Base-by-base conservation (phyloP, 2,329 filamentous ascomycete species). In the Aspergillus hortae region DNA sequence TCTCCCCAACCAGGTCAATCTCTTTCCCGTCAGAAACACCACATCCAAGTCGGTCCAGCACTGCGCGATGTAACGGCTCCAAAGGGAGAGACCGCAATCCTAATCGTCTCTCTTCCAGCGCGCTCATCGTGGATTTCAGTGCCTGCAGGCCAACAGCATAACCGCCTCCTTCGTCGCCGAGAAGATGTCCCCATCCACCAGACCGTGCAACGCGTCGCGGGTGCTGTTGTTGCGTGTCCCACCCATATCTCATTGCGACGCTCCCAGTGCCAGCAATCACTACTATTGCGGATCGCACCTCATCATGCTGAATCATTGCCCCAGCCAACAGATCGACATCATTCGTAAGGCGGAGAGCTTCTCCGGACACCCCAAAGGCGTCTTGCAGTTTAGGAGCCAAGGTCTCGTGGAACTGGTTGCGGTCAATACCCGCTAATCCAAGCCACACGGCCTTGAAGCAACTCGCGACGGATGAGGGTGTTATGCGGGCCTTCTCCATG, bases 201-300 rank as follows among this genome's bases (percentile, higher is more conserved):
- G 65, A 63, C 3, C 74, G 65, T n/a, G 64, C 66, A 2, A 64
- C 63, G 1, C 66, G 65, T 6, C 7, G 6, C 19, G 17, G 19
- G 4, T 23, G 19, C 17, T 17, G 40, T 7, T 42, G 15, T 23
- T 42, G 15, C 15, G 15, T 14, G 0, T 49, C 47, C 45, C 59
- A 58, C 9, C 53, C 52, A 56, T 71, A 77, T 15, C 64, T 64
- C 64, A 75, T 75, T n/a, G 68, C 70, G 2, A 77, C 65, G 9
- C 72, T 74, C 0, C 75, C 74, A 0, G 75, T 77, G 0, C 75
- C 75, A 10, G 73, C 73, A 4, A 77, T 68, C 4, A 77, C 56
- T 2, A 74, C 69, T 35, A 74, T 56, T 2, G 58, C 62, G 0
- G 66, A 64, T 2, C 45, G 45, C 3, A 46, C 38, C 4, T 50